Conservation (phyloP, 257 asterid species). For the Solanum lignicaule region DNA sequence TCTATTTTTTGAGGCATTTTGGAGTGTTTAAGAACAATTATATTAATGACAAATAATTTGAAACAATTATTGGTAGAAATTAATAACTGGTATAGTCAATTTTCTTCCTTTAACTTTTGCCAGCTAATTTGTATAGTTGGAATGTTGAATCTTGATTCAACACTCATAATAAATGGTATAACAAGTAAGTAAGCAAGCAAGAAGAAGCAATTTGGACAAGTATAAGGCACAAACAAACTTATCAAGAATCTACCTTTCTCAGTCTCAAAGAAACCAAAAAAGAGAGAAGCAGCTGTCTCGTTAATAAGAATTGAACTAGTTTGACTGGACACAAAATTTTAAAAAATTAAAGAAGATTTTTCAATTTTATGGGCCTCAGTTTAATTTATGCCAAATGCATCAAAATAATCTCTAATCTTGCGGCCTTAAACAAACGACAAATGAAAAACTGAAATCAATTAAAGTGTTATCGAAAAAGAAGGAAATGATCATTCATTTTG, state of each 20-base stretch:
- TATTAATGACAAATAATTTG: not conserved
- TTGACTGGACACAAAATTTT: too few species aligned
- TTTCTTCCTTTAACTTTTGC: not conserved
- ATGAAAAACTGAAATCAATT: too few species aligned
- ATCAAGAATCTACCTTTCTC: not conserved
- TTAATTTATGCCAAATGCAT: too few species aligned
- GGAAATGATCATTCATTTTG: too few species aligned
- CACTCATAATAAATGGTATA: not conserved
- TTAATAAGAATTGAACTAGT: too few species aligned
- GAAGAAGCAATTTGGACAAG: not conserved
- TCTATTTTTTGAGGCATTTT: too few species aligned
- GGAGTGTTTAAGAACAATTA: too few species aligned
- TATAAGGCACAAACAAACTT: not conserved
- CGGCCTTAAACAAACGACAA: too few species aligned
- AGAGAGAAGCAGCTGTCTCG: too few species aligned
- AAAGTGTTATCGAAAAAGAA: too few species aligned
- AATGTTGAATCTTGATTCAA: not conserved
- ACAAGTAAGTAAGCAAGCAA: not conserved
- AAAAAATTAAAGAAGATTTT: too few species aligned
- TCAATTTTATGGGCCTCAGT: accelerated
- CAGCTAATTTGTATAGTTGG: not conserved
- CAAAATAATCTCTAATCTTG: too few species aligned
- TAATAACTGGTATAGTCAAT: not conserved
- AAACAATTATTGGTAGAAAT: not conserved
- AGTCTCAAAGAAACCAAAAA: not conserved